Evolutionary conservation across 129 eudicot genomes (phyloP), one percentile per base, ranked within the genome.

Genomic region (Rutidosis leptorrhynchoides): DNA sequence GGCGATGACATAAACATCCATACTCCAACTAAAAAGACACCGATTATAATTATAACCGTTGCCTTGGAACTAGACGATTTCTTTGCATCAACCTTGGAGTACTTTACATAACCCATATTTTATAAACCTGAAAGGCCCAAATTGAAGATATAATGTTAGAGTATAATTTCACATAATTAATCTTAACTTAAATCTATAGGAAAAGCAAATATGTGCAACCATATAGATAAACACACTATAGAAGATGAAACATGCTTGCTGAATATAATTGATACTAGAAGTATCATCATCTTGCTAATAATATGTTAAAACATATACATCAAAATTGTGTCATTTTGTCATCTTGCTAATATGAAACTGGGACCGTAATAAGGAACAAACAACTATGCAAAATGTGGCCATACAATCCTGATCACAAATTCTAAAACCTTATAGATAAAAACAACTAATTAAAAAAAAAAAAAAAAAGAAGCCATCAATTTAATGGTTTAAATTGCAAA

Each of bases 1-100:
- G 81, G 59, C 25, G 81, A 62, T 64, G 87, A 75, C 72, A 51
- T 78, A 24, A 69, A 65, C 83, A 82, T 75, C 83, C 83, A 82
- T 51, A 64, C 79, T 20, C 79, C 81, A 61, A 82, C 55, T 33
- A 82, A 60, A 74, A 81, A 82, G 28, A 74, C 67, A 43, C 67
- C 68, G 15, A 71, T 58, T 24, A 75, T 37, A 35, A 71, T 72
- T 62, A 69, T 40, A 42, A 82, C 23, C 25, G 65, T 66, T 29
- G 62, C 68, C 27, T 78, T 22, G 6, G 83, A 78, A 62, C 73
- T 75, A 29, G 81, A 70, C 16, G 87, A 78, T 33, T 75, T 82
- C 61, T 74, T 75, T 1, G 77, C 83, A 75, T 82, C 87, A 24
- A 75, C 63, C 52, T 83, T 67, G 3, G 81, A 78, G 60, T 78